Evolutionary conservation across 2,329 filamentous ascomycete genomes (phyloP).

Genomic region (Aschersonia sp.): DNA sequence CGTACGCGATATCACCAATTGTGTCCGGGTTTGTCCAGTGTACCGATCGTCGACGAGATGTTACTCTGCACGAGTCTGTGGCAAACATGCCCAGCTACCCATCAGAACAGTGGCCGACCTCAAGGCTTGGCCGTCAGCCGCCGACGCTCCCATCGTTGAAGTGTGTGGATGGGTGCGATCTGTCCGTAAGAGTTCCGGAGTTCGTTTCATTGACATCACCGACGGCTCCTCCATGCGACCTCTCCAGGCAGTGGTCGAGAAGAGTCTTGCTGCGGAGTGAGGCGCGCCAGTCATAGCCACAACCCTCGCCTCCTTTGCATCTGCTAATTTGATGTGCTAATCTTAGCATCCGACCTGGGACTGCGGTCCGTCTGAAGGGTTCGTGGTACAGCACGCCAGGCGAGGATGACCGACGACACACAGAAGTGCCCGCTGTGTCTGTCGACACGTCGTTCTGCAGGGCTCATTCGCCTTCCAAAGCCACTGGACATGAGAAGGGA

Average conservation of each 20-base stretch:
- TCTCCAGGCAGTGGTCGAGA: conserved; percentile 68
- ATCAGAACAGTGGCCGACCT: conserved; percentile 39
- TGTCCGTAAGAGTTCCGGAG: conserved; percentile 71
- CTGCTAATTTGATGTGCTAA: neutral
- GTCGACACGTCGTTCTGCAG: too few species aligned
- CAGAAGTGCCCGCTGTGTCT: too few species aligned
- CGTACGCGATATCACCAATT: neutral
- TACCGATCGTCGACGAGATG: conserved; percentile 7
- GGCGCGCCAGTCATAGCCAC: conserved; percentile 18
- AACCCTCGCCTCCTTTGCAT: neutral
- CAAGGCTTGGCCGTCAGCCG: conserved; percentile 33
- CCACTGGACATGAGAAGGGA: neutral
- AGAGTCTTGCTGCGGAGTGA: conserved; percentile 59
- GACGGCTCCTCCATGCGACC: conserved; percentile 74
- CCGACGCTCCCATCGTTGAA: conserved; percentile 32
- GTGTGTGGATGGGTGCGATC: conserved; percentile 74
- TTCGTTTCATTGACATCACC: conserved; percentile 70
- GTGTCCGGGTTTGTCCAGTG: neutral
- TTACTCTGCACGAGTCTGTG: conserved; percentile 19
- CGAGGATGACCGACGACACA: conserved; percentile 1
- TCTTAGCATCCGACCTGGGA: conserved; percentile 62
- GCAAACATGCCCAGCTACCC: conserved; percentile 11
- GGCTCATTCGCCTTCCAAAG: neutral
- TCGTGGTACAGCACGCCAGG: conserved; percentile 40
- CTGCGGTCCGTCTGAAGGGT: conserved; percentile 65